These are phyloP conservation scores for Dictyostelium purpureum DNA, from an alignment of 78 protist genomes.

Conservation along the genomic window DNA sequence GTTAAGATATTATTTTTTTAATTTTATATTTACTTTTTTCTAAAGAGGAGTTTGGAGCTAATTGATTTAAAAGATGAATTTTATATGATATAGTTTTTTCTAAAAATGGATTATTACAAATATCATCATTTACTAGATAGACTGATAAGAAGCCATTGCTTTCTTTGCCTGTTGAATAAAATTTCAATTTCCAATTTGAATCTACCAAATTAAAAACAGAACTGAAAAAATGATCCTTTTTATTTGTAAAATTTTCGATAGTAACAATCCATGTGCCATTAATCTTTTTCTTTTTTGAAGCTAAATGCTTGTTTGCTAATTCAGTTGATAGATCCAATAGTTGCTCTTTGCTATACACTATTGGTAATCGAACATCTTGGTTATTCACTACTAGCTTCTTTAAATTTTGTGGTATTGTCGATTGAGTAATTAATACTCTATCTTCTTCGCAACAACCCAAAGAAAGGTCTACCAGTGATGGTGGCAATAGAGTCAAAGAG, in stretches of 20 bases:
- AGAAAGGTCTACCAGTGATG: no score
- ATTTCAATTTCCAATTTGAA: slow-evolving; percentile 5
- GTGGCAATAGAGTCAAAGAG: no score
- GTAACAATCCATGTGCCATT: background rate
- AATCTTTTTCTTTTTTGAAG: background rate
- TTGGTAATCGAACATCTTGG: background rate
- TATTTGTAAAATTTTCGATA: background rate
- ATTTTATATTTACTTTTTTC: no score
- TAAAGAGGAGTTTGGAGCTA: background rate
- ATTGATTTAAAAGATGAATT: background rate
- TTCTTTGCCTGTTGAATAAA: background rate
- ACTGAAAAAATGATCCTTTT: background rate
- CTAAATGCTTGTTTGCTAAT: background rate
- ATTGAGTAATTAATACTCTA: background rate
- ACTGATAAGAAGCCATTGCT: background rate
- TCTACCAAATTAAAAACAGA: background rate
- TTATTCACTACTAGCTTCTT: background rate
- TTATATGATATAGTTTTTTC: background rate
- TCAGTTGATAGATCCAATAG: background rate
- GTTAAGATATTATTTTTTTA: background rate
- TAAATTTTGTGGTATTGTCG: background rate
- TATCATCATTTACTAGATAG: background rate
- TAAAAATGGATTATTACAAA: background rate
- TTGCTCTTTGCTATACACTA: background rate
- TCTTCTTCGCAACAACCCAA: background rate